Conservation (phyloP, 768 basidiomycete genomes). For the Hypsizygus marmoreus region DNA sequence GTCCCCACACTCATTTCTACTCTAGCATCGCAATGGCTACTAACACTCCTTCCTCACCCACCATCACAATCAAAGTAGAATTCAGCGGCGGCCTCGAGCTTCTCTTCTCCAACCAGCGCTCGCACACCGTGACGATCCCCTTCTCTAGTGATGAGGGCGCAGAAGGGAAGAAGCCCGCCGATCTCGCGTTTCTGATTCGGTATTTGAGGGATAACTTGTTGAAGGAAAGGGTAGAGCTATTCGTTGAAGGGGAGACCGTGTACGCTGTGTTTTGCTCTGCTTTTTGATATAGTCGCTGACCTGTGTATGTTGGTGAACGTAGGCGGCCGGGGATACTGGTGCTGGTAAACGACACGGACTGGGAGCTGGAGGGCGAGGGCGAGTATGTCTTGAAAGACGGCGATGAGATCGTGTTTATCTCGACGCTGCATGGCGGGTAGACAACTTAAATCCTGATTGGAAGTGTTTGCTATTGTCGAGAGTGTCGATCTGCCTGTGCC, state of each 20-base stretch:
- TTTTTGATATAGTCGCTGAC: slow-evolving; percentile 2
- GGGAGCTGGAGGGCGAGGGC: slow-evolving; percentile 96
- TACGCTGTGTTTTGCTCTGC: slow-evolving; percentile 36
- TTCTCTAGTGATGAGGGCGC: slow-evolving; percentile 18
- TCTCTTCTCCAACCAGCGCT: slow-evolving; percentile 72
- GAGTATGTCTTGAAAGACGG: slow-evolving; percentile 74
- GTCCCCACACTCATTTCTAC: too few species aligned
- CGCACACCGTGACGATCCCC: slow-evolving; percentile 60
- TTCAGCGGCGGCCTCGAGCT: slow-evolving; percentile 88
- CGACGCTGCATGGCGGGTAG: slow-evolving; percentile 92
- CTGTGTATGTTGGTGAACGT: too few species aligned
- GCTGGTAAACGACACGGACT: slow-evolving; percentile 95
- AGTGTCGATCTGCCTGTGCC: too few species aligned
- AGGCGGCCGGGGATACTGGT: slow-evolving; percentile 97
- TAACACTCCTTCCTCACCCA: too few species aligned
- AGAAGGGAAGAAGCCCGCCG: slow-evolving; percentile 44
- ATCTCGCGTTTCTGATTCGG: slow-evolving; percentile 77
- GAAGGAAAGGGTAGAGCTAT: slow-evolving; percentile 85
- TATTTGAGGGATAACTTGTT: slow-evolving; percentile 78
- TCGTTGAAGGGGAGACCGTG: slow-evolving; percentile 87
- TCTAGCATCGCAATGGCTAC: too few species aligned
- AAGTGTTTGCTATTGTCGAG: too few species aligned
- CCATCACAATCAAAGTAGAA: slow-evolving; percentile 59
- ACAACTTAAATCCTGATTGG: too few species aligned
- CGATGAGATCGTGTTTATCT: slow-evolving; percentile 96